A percentile compares a stretch with the other conserved stretches of the same genome.
Evolutionary conservation across 192 early-diverging fungal genomes (phyloP).

Genomic region (Allomyces javanicus): DNA sequence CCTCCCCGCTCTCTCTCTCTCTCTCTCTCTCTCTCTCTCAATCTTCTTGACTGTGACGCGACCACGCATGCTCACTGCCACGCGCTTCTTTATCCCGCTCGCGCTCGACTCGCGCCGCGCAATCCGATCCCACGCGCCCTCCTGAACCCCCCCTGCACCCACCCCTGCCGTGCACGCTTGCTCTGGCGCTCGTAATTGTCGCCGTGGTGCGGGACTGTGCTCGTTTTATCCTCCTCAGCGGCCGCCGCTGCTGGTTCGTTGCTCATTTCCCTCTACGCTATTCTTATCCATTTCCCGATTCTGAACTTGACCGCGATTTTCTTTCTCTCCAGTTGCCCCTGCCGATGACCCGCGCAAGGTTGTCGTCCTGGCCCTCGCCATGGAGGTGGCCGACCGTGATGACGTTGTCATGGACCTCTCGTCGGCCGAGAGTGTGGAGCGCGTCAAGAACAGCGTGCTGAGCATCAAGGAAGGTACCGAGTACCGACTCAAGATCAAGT

Average conservation of each 20-base stretch:
- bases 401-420: constrained; percentile 67
- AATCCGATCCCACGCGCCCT: too few species aligned
- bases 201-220: too few species aligned
- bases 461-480: constrained; percentile 91
- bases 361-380: constrained; percentile 42
- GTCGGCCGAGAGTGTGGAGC: constrained; percentile 37
- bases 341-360: constrained; percentile 52
- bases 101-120: too few species aligned
- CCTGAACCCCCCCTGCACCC: too few species aligned
- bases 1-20: too few species aligned
- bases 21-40: too few species aligned
- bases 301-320: neutral
- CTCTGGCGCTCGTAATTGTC: too few species aligned
- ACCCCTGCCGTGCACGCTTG: too few species aligned
- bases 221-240: neutral
- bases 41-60: too few species aligned
- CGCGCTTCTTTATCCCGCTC: too few species aligned
- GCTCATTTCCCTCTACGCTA: neutral
- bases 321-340: constrained; percentile 13
- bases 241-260: neutral
- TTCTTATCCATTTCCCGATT: too few species aligned
- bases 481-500: constrained; percentile 80
- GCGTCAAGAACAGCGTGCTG: constrained; percentile 50
- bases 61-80: too few species aligned
- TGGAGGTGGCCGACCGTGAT: constrained; percentile 49